A percentile compares a stretch with the other conserved stretches of the same genome.
Conservation (phyloP, 805 yeast species). For the Wickerhamiella occidentalis region DNA sequence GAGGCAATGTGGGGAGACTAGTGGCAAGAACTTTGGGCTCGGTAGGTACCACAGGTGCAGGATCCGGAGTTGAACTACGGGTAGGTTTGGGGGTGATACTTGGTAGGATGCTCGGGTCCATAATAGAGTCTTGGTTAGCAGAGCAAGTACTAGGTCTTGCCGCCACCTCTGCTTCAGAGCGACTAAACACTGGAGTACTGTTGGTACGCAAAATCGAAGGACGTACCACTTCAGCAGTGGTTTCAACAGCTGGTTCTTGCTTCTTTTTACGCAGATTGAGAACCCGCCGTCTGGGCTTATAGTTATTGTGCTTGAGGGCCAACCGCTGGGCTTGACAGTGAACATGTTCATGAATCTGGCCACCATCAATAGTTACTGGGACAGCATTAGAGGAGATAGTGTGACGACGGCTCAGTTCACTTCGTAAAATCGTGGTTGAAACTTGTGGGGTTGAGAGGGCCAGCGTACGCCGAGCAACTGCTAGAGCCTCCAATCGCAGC, state of each 20-base stretch:
- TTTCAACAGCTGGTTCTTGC: background rate
- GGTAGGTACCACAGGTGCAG: background rate
- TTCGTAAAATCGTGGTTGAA: conserved; percentile 46
- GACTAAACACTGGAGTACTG: background rate
- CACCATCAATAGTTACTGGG: conserved; percentile 11
- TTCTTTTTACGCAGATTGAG: conserved; percentile 19
- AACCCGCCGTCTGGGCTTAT: conserved; percentile 26
- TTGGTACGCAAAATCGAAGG: background rate
- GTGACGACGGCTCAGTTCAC: conserved; percentile 31
- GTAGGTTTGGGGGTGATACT: background rate
- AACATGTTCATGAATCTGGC: conserved; percentile 23
- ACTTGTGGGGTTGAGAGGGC: conserved; percentile 53
- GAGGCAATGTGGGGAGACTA: background rate
- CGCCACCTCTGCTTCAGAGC: background rate
- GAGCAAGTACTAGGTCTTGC: background rate
- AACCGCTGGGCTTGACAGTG: conserved; percentile 16
- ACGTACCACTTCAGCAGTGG: background rate
- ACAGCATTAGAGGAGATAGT: conserved; percentile 23
- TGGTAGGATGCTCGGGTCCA: background rate
- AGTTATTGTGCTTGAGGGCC: conserved; percentile 11
- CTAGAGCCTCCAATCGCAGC: conserved; percentile 53
- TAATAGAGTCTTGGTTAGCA: background rate
- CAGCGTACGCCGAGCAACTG: conserved; percentile 68
- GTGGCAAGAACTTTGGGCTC: background rate
- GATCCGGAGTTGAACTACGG: background rate